Evolutionary conservation across 139 green algal genomes (phyloP), one percentile per base, ranked within the genome.

Genomic region (Auxenochlorella pyrenoidosa): DNA sequence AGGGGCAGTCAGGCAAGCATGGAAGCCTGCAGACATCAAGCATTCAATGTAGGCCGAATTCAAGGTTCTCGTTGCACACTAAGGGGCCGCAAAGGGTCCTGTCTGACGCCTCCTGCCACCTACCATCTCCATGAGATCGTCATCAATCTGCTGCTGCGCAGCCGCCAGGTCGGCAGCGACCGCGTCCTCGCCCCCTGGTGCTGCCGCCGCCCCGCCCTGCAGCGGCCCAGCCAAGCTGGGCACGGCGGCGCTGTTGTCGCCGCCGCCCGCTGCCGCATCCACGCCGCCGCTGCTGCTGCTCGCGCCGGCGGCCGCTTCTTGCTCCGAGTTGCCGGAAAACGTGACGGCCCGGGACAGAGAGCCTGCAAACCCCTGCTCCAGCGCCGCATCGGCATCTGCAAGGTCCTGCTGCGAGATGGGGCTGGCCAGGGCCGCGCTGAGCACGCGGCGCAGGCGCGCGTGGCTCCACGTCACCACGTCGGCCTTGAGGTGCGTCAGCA

Each of bases 401-500:
- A 87, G 38, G 70, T 87, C 83, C 72, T 87, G 70, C 38, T 26
- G 8, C 5, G 13, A 28, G 58, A 88, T 77, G 38, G 75, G 71
- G 59, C 84, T 88, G 59, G 80, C n/a, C 16, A 95, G 34, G 0
- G 89, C 92, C 12, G 84, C 81, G 51, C 90, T 87, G 8, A 95
- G 59, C 54, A 95, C 91, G 19, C 71, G 47, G 59, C 92, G 89
- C 36, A 87, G 70, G 0, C 79, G 84, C 36, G 83, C 38, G 21
- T 59, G 16, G 15, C 86, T 66, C 93, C 93, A 95, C 65, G 73
- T 84, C 89, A 92, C 83, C 0, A 89, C 89, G 54, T 87, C 70
- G n/a, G 90, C 82, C 92, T 98, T 98, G 79, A 98, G 89, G 87
- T 92, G 88, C n/a, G 95, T 97, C 44, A 98, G 92, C 73, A 98